Conservation (phyloP, 2,329 filamentous ascomycete genomes). For the Sporothrix variecibatus region DNA sequence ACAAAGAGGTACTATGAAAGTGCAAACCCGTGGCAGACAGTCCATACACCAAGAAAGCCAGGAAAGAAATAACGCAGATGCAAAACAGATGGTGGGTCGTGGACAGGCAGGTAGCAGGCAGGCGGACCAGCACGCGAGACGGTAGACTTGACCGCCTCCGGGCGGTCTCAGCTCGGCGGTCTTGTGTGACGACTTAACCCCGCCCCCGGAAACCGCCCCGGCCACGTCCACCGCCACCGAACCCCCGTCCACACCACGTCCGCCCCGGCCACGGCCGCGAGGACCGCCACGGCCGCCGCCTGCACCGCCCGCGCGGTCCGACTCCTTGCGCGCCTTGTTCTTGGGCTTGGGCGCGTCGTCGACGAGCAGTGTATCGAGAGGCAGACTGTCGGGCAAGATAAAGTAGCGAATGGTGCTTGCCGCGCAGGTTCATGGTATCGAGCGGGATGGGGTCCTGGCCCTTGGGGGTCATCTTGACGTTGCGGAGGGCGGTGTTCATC, state of each 20-base stretch:
- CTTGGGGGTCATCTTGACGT: conserved; percentile 93
- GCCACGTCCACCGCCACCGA: conserved; percentile 28
- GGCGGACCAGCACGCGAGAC: too few relatives aligned
- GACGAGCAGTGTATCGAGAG: conserved; percentile 90
- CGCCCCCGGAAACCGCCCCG: conserved; percentile 29
- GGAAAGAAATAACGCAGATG: not conserved
- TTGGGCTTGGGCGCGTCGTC: conserved; percentile 98
- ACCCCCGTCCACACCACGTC: conserved; percentile 28
- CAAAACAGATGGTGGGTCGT: not conserved
- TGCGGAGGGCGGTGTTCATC: conserved; percentile 96
- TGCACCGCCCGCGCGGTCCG: conserved; percentile 59
- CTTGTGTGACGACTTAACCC: conserved; percentile 16
- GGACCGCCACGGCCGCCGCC: conserved; percentile 41
- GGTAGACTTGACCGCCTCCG: too few relatives aligned
- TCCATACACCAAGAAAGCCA: conserved; percentile 15
- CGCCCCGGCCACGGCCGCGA: conserved; percentile 34
- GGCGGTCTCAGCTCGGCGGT: not conserved
- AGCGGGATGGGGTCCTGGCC: conserved; percentile 84
- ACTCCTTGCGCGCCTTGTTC: conserved; percentile 98
- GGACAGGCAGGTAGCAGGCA: too few relatives aligned
- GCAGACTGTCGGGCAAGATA: conserved; percentile 93
- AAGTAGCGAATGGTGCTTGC: conserved; percentile 96
- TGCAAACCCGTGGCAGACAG: conserved; percentile 6
- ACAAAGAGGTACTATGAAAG: not conserved
- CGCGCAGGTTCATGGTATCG: conserved; percentile 95